Evolutionary conservation across 768 basidiomycete genomes (phyloP).

Genomic region (Clitopilus passeckerianus): DNA sequence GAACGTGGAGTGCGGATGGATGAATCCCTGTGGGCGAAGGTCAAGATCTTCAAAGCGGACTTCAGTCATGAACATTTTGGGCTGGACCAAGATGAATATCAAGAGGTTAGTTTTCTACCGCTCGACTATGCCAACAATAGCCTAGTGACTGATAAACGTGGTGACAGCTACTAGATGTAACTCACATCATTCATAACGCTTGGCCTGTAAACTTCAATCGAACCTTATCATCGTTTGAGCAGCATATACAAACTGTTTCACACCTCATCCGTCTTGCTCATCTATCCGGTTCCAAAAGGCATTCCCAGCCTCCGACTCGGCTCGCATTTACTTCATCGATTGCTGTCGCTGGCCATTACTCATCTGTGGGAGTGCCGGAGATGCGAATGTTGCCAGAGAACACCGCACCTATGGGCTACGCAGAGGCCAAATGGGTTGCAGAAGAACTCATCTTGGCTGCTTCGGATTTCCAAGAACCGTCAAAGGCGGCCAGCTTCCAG

Average conservation of each 20-base stretch:
- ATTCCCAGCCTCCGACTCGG: slow-evolving; percentile 15
- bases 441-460: slow-evolving; percentile 24
- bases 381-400: slow-evolving; percentile 19
- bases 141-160: neutral
- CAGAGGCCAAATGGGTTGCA: slow-evolving; percentile 33
- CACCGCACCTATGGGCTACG: slow-evolving; percentile 23
- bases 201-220: slow-evolving; percentile 43
- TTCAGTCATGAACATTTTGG: slow-evolving; percentile 19
- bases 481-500: slow-evolving; percentile 11
- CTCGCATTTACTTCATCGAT: slow-evolving; percentile 33
- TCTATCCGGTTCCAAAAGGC: slow-evolving; percentile 8
- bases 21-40: slow-evolving; percentile 21
- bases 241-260: slow-evolving; percentile 27
- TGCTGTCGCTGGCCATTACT: slow-evolving; percentile 27
- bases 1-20: slow-evolving; percentile 22
- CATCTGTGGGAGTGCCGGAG: slow-evolving; percentile 24
- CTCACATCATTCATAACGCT: slow-evolving; percentile 29
- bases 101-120: slow-evolving; percentile 13
- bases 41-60: slow-evolving; percentile 21
- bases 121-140: neutral
- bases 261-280: slow-evolving; percentile 25
- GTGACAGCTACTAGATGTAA: slow-evolving; percentile 18
- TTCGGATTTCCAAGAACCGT: slow-evolving; percentile 14
- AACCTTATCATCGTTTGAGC: slow-evolving; percentile 35
- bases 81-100: slow-evolving; percentile 17